phyloP scores from a whole-genome alignment of 1,139 yeast species.

The Yamadazyma triangularis region DNA sequence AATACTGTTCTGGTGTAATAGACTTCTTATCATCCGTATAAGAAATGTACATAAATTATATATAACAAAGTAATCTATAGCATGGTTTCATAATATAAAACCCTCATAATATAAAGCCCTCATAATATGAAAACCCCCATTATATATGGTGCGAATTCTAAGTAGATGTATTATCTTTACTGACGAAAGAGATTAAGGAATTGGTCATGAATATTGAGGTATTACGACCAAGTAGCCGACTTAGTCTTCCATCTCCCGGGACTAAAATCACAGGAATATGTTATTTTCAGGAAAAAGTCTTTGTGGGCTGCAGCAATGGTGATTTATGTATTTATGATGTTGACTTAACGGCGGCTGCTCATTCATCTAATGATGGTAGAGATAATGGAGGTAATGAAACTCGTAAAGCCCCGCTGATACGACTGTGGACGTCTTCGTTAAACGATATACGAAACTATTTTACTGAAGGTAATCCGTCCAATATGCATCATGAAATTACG shows the following conservation, averaged over 20 bases:
- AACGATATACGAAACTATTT: constrained; percentile 23
- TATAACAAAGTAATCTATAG: no score
- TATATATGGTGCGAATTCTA: no score
- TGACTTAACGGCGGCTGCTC: constrained; percentile 10
- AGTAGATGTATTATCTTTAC: no score
- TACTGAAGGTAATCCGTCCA: constrained; percentile 16
- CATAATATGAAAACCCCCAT: no score
- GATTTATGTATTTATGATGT: constrained; percentile 25
- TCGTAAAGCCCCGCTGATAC: constrained; percentile 13
- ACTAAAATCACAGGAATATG: constrained; percentile 22
- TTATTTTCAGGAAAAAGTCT: constrained; percentile 18
- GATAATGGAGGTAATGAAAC: constrained; percentile 2
- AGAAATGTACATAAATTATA: no score
- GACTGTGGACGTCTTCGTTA: constrained; percentile 24
- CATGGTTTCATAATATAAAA: no score
- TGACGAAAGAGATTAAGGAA: no score
- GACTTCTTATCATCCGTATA: constrained; percentile 42
- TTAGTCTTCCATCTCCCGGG: constrained; percentile 4
- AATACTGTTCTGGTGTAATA: constrained; percentile 82
- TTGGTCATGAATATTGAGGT: constrained; percentile 26
- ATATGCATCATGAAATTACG: constrained; percentile 11
- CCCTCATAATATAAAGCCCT: no score
- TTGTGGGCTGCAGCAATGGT: constrained; percentile 35
- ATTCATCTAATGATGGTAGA: not conserved
- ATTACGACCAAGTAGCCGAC: constrained; percentile 26